A percentile compares a stretch with the other conserved stretches of the same genome.
Evolutionary conservation across 2,329 filamentous ascomycete genomes (phyloP).

Genomic region (Tolypocladium cylindrosporum): DNA sequence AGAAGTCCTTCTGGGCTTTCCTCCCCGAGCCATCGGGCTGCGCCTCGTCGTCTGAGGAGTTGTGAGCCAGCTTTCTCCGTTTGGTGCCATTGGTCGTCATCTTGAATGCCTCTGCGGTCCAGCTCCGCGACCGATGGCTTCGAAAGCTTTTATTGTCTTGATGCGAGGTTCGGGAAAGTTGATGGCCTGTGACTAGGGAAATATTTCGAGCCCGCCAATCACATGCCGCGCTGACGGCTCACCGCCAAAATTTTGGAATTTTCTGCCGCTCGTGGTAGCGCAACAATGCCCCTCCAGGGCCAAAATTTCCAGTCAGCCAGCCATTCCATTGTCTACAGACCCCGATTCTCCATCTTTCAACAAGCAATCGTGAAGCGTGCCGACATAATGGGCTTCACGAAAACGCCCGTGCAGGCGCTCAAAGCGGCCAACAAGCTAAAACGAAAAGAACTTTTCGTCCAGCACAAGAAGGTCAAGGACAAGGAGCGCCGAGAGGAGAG

Average conservation of each 20-base stretch:
- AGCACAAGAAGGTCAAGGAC: constrained; percentile 68
- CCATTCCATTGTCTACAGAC: not conserved
- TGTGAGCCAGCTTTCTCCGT: constrained; percentile 47
- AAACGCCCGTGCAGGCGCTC: constrained; percentile 25
- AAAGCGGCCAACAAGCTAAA: constrained; percentile 66
- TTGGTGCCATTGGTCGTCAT: constrained; percentile 45
- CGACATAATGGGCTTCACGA: constrained; percentile 21
- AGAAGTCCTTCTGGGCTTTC: constrained; percentile 52
- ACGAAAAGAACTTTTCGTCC: constrained; percentile 67
- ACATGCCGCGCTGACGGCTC: constrained; percentile 8
- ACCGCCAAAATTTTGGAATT: constrained; percentile 29
- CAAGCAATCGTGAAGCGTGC: not conserved
- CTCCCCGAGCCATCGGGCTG: constrained; percentile 19
- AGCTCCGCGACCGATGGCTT: not conserved
- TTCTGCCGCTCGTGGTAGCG: constrained; percentile 17
- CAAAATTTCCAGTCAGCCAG: constrained; percentile 8
- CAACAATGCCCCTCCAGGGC: constrained; percentile 7
- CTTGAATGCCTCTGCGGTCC: not conserved
- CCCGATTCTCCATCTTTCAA: not conserved
- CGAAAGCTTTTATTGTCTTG: not conserved
- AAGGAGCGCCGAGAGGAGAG: constrained; percentile 67
- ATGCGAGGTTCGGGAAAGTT: not conserved
- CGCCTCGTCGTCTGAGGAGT: constrained; percentile 34
- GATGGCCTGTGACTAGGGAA: constrained; percentile 1
- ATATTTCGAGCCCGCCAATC: constrained; percentile 11